Conservation (phyloP, 805 yeast species). For the Metschnikowia shivogae region DNA sequence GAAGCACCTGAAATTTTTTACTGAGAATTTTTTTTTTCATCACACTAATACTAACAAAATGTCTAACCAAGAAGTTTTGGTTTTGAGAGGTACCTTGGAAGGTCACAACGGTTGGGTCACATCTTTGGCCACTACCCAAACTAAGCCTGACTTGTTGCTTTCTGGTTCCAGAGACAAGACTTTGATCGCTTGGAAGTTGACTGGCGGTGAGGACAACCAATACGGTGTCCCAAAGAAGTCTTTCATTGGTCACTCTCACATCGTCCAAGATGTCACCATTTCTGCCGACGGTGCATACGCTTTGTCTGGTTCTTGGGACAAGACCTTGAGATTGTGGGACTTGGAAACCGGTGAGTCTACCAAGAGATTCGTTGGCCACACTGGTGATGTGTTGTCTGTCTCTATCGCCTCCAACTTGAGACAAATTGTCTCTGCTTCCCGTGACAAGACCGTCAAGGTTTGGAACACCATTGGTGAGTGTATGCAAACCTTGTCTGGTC, state of each 20-base stretch:
- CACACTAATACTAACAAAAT: slow-evolving; percentile 28
- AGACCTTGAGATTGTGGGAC: slow-evolving; percentile 98
- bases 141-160: slow-evolving; percentile 95
- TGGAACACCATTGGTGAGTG: slow-evolving; percentile 99
- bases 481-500: slow-evolving; percentile 90
- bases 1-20: slow-evolving; percentile 2
- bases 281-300: slow-evolving; percentile 98
- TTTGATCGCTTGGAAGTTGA: slow-evolving; percentile 95
- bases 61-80: slow-evolving; percentile 94
- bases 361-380: slow-evolving; percentile 97
- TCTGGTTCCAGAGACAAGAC: slow-evolving; percentile 99
- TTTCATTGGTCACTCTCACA: slow-evolving; percentile 98
- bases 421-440: slow-evolving; percentile 97
- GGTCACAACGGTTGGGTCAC: slow-evolving; percentile 90
- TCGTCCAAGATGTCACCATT: slow-evolving; percentile 95
- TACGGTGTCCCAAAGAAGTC: slow-evolving; percentile 98
- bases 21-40: slow-evolving; percentile 12
- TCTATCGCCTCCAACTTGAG: slow-evolving; percentile 95
- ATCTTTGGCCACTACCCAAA: slow-evolving; percentile 94
- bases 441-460: slow-evolving; percentile 98
- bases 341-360: slow-evolving; percentile 89
- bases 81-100: slow-evolving; percentile 99
- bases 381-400: slow-evolving; percentile 94
- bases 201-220: slow-evolving; percentile 86
- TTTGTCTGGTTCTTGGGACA: slow-evolving; percentile 99